phyloP scores from a whole-genome alignment of 2,329 filamentous ascomycete genomes.

The Xylaria sp. region DNA sequence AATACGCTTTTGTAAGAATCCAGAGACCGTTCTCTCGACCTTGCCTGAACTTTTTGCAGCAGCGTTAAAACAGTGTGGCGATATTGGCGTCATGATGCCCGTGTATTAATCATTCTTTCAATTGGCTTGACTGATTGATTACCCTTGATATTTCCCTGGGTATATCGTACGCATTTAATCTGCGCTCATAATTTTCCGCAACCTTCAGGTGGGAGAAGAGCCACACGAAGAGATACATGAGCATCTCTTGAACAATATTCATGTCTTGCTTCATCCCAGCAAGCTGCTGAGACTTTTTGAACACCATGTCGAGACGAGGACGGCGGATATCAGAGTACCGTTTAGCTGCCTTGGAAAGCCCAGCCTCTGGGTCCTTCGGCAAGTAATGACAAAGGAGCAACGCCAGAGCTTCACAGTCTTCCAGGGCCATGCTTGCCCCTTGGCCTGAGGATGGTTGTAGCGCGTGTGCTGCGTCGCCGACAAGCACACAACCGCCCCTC shows the following conservation, averaged over 20 bases:
- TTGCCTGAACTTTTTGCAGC: neutral
- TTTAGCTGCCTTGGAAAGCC: slow-evolving; percentile 14
- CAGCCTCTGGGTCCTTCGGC: slow-evolving; percentile 3
- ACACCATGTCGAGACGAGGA: slow-evolving; percentile 33
- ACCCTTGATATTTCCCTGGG: slow-evolving; percentile 30
- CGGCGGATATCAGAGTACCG: slow-evolving; percentile 33
- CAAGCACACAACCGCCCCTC: slow-evolving; percentile 35
- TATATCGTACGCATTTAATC: slow-evolving; percentile 32
- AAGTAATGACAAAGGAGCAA: slow-evolving; percentile 29
- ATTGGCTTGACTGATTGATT: neutral
- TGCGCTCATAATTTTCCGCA: slow-evolving; percentile 22
- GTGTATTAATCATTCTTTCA: neutral
- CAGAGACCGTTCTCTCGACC: neutral
- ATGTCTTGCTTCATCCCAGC: slow-evolving; percentile 36
- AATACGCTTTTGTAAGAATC: too few relatives aligned
- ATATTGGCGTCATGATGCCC: neutral
- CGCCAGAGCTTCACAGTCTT: slow-evolving; percentile 30
- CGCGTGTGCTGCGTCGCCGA: slow-evolving; percentile 35
- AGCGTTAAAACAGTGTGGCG: neutral
- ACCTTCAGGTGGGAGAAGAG: slow-evolving; percentile 25
- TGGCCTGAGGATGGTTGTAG: slow-evolving; percentile 34
- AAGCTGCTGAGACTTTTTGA: slow-evolving; percentile 35
- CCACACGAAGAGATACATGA: slow-evolving; percentile 36
- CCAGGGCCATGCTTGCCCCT: slow-evolving; percentile 35
- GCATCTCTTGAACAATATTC: slow-evolving; percentile 29